Evolutionary conservation across 169 alveolate species (phyloP), one percentile per base, ranked within the genome.

Genomic region (Cryptosporidium xiaoi): DNA sequence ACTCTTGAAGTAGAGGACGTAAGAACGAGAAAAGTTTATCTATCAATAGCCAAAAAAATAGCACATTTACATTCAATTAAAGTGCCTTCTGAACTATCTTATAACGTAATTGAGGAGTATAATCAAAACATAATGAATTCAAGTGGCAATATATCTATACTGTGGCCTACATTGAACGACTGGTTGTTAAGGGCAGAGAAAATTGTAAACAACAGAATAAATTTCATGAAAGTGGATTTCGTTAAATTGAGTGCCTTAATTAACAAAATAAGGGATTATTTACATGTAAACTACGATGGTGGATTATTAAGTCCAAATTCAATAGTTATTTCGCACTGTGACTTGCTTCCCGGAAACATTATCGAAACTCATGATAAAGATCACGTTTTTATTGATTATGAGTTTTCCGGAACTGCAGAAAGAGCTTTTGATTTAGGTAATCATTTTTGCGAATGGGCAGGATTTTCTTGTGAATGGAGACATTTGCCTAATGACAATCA

Each of bases 361-460:
- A 62, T 77, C 56, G 69, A 56, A 40, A 60, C 71, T 12, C 18
- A 4, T 10, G 34, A 31, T 12, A 48, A 48, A 31, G 40, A 77
- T 62, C 66, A 60, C 33, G 50, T 24, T 24, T 77, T 77, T 36
- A 77, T 77, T 34, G 87, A 77, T 60, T 77, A 77, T 10, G 87
- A 77, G 46, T 77, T 77, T 31, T 56, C 87, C 1, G 87, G 87
- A 16, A 77, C 87, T 16, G 51, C 51, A 48, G 87, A 77, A 62
- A 36, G 87, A 58, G 71, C 51, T 5, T 77, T 77, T 77, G 87
- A 77, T 60, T 34, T 77, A 13, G 87, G 77, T 24, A 77, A 77
- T 60, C 71, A 56, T 24, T 60, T 77, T 16, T 77, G 87, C 50
- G 87, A 77, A 31, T 77, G 87, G 87, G 87, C 87, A 46, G 87